These are phyloP conservation scores for Aspergillus avenaceus DNA, from an alignment of 495 filamentous ascomycete species.

Conservation along the genomic window DNA sequence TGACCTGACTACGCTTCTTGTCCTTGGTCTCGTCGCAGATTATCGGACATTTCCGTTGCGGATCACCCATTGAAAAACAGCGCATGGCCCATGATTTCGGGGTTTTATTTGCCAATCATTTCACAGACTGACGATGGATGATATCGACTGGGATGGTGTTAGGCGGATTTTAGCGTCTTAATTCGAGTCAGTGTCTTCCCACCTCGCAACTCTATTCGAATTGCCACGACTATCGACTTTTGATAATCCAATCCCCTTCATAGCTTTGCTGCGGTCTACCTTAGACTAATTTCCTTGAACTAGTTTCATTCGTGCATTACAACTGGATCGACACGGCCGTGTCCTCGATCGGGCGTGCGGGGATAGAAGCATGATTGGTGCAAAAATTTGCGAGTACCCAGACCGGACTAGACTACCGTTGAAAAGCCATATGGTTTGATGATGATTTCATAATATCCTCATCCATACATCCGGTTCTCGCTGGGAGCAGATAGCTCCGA, in stretches of 20 bases:
- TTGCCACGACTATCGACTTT: conserved; percentile 13
- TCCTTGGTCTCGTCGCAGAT: conserved; percentile 16
- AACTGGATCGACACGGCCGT: conserved; percentile 29
- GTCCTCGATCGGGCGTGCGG: conserved; percentile 23
- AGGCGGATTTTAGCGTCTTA: too few relatives aligned
- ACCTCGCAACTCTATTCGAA: conserved; percentile 8
- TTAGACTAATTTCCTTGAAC: not conserved
- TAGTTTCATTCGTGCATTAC: conserved; percentile 2
- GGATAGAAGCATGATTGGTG: conserved; percentile 27
- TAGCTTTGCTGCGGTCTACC: not conserved
- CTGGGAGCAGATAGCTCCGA: not conserved
- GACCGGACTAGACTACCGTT: conserved; percentile 10
- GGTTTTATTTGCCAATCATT: conserved; percentile 33
- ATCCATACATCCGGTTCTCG: not conserved
- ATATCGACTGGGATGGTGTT: conserved; percentile 14
- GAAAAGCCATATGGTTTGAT: conserved; percentile 7
- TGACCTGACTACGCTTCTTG: not conserved
- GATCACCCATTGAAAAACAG: conserved; percentile 26
- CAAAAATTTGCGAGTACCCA: conserved; percentile 29
- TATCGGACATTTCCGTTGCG: conserved; percentile 38
- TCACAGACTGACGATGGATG: not conserved
- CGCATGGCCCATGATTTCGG: conserved; percentile 21
- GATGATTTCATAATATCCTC: conserved; percentile 12
- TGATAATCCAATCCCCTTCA: not conserved
- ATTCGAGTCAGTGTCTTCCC: not conserved